phyloP scores from a whole-genome alignment of 345 rosid genomes.

The Turritis glabra region DNA sequence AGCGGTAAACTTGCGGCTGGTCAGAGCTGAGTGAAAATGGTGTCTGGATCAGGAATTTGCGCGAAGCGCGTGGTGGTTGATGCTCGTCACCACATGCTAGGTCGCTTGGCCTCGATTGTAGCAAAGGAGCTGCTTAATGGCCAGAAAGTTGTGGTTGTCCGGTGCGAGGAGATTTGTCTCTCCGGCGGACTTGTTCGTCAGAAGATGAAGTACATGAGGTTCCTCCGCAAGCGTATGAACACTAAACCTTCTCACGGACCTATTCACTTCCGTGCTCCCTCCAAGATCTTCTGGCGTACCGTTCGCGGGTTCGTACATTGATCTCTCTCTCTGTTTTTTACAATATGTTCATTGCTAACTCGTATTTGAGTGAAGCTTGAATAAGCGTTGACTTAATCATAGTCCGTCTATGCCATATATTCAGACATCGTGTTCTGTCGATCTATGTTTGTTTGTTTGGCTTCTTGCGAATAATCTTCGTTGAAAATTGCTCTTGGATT shows the following conservation, averaged over 20 bases:
- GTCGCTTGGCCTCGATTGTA: slow-evolving; percentile 62
- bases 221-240: slow-evolving; percentile 93
- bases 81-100: slow-evolving; percentile 86
- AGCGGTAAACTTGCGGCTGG: slow-evolving; percentile 18
- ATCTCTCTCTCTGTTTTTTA: neutral
- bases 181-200: slow-evolving; percentile 86
- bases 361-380: neutral
- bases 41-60: slow-evolving; percentile 85
- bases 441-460: too few relatives aligned
- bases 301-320: slow-evolving; percentile 60
- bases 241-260: slow-evolving; percentile 96
- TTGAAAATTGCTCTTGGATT: neutral
- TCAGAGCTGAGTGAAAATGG: slow-evolving; percentile 46
- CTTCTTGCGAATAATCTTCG: neutral
- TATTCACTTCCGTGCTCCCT: slow-evolving; percentile 87
- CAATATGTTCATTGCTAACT: too few relatives aligned
- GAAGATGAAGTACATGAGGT: slow-evolving; percentile 87
- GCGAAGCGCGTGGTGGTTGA: slow-evolving; percentile 77
- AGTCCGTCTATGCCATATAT: too few relatives aligned
- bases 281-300: slow-evolving; percentile 93
- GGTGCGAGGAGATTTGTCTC: slow-evolving; percentile 85
- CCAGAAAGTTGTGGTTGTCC: slow-evolving; percentile 76
- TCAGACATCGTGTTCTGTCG: too few relatives aligned
- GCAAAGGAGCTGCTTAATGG: slow-evolving; percentile 90
- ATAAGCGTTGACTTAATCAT: too few relatives aligned